Base-by-base conservation (phyloP, 805 yeast species). In the Saccharomycopsis fermentans region DNA sequence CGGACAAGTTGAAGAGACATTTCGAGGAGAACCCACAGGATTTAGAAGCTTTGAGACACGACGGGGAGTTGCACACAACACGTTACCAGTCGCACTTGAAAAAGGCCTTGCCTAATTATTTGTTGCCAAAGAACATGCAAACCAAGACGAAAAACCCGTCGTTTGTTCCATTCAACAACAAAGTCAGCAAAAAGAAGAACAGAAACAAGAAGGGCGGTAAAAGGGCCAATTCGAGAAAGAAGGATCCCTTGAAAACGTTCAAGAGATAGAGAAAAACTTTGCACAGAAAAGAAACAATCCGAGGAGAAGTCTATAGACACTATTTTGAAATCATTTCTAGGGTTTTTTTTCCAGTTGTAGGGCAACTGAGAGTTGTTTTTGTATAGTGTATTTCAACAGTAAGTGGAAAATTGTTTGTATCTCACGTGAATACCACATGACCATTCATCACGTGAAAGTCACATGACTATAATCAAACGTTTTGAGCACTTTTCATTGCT, bases 21-120 rank as follows among this genome's bases (percentile, higher is more conserved):
- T 94, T 94, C 69, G 97, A 92, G 71, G 98, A 94, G 68, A 94
- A 94, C 69, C 99, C 99, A 6, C 95, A 89, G 68, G 99, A 94
- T 72, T 78, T 94, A 66, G 82, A 83, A 21, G 82, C 87, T 56
- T 80, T 94, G 69, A 86, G 97, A 69, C 99, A 94, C 68, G 99
- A 94, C 69, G 87, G 85, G 66, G 96, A 87, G 64, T 70, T 89
- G 59, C 96, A 91, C 67, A 84, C 92, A 9, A 76, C 91, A 1
- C 81, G 96, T 70, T 80, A 83, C 5, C 97, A 91, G 70, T 74
- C 81, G 35, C 96, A 94, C 68, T 77, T 94, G 74, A 91, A 89
- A 70, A 81, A 96, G 70, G 32, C 24, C 4, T 92, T 94, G 34
- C 99, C 99, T 0, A 90, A 88, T 52, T 94, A 94, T 67, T 75